These are phyloP conservation scores for Sesbania bispinosa DNA, from an alignment of 306 rosid species.

Conservation along the genomic window DNA sequence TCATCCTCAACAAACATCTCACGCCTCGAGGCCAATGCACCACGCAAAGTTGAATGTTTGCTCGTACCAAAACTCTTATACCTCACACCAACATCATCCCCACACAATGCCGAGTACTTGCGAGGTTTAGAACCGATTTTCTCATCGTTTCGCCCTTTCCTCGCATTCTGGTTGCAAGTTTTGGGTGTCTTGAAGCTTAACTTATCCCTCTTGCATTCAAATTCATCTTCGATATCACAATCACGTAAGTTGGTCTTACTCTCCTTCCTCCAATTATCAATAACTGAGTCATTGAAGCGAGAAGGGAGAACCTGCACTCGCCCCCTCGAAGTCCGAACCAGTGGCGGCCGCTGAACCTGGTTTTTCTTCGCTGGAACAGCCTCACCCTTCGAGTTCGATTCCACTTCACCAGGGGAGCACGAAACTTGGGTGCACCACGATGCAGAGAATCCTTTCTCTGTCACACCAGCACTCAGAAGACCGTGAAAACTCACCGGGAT, in stretches of 20 bases:
- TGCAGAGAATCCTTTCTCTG: slow-evolving; percentile 58
- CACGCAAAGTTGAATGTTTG: slow-evolving; percentile 46
- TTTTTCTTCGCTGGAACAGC: slow-evolving; percentile 27
- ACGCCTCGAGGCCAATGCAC: slow-evolving; percentile 38
- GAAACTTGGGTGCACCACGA: slow-evolving; percentile 66
- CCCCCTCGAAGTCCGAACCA: slow-evolving; percentile 90
- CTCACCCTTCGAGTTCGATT: slow-evolving; percentile 38
- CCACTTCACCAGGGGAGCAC: slow-evolving; percentile 52
- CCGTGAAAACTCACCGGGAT: slow-evolving; percentile 76
- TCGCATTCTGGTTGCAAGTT: slow-evolving; percentile 35
- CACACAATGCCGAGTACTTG: slow-evolving; percentile 55
- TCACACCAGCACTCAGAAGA: slow-evolving; percentile 39
- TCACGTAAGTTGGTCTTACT: slow-evolving; percentile 53
- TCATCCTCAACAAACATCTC: slow-evolving; percentile 46
- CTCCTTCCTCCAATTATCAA: slow-evolving; percentile 96
- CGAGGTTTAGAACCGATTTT: slow-evolving; percentile 38
- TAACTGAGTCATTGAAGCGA: slow-evolving; percentile 89
- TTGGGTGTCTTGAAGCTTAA: slow-evolving; percentile 48
- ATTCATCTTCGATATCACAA: slow-evolving; percentile 47
- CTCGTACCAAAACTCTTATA: slow-evolving; percentile 41
- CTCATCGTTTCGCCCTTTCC: slow-evolving; percentile 37
- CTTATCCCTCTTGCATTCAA: slow-evolving; percentile 52
- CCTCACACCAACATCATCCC: slow-evolving; percentile 24
- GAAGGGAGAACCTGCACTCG: slow-evolving; percentile 99
- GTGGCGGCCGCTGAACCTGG: slow-evolving; percentile 73